Conservation (phyloP, 2,329 filamentous ascomycete genomes). For the Magnaporthiopsis rhizophila region DNA sequence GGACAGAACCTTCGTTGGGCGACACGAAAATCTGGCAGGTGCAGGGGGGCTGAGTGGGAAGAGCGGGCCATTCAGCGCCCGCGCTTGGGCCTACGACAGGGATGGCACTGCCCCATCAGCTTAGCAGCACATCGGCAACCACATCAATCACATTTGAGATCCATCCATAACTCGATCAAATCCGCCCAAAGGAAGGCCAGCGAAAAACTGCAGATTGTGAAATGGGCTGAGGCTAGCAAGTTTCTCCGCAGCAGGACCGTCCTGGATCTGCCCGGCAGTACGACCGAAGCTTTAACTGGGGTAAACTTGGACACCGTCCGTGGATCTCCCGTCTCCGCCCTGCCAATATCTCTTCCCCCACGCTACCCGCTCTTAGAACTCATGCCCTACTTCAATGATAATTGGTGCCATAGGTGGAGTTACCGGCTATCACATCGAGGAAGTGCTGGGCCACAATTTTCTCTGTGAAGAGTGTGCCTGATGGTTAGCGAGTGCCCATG, state of each 20-base stretch:
- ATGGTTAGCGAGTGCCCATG: neutral
- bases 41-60: neutral
- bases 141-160: too few species aligned
- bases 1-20: neutral
- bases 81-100: neutral
- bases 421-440: constrained; percentile 29
- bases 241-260: neutral
- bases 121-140: too few species aligned
- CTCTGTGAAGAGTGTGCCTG: constrained; percentile 17
- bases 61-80: neutral
- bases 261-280: too few species aligned
- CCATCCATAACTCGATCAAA: too few species aligned
- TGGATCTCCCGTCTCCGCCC: too few species aligned
- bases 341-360: neutral
- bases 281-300: neutral
- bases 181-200: too few species aligned
- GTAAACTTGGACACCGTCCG: neutral
- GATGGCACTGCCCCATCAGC: neutral
- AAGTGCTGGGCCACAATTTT: constrained; percentile 33
- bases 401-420: constrained; percentile 29
- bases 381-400: constrained; percentile 4
- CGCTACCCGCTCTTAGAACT: neutral
- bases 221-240: neutral
- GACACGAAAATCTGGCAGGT: constrained; percentile 3
- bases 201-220: too few species aligned